Percentiles rank a stretch among this genome's conserved stretches.
phyloP scores from a whole-genome alignment of 768 basidiomycete species.

The Rossbeevera mucosa region DNA sequence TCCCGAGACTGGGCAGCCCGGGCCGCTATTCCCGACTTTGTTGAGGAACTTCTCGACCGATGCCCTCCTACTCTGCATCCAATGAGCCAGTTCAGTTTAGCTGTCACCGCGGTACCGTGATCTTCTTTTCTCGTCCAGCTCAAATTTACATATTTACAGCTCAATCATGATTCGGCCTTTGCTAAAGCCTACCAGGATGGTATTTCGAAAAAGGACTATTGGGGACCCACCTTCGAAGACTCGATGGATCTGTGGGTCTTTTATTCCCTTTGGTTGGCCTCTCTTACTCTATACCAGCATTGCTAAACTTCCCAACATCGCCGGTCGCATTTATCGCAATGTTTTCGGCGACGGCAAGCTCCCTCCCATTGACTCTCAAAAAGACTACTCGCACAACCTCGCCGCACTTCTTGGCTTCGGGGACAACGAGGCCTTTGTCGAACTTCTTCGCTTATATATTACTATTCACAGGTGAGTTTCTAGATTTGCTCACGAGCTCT shows the following conservation, averaged over 20 bases:
- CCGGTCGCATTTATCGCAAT: conserved; percentile 87
- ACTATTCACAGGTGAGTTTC: conserved; percentile 79
- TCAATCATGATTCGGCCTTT: conserved; percentile 95
- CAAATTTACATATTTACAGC: conserved; percentile 35
- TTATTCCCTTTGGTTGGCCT: background rate
- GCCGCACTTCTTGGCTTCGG: conserved; percentile 89
- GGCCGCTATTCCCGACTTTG: conserved; percentile 84
- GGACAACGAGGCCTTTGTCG: conserved; percentile 82
- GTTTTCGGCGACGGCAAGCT: conserved; percentile 86
- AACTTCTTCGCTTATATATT: conserved; percentile 92
- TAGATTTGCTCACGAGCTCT: background rate
- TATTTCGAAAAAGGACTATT: conserved; percentile 93
- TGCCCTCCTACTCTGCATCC: conserved; percentile 93
- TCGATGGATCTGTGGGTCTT: conserved; percentile 71
- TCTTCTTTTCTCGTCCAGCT: background rate
- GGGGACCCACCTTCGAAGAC: conserved; percentile 90
- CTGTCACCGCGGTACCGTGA: conserved; percentile 78
- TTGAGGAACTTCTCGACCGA: conserved; percentile 94
- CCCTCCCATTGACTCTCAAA: conserved; percentile 73
- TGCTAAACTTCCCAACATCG: conserved; percentile 95
- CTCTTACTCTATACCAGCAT: conserved; percentile 49
- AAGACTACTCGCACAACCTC: conserved; percentile 90
- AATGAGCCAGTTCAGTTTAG: conserved; percentile 97
- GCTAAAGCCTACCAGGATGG: conserved; percentile 93
- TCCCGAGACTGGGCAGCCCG: conserved; percentile 95